Percentiles rank a stretch among this genome's conserved stretches.
phyloP scores from a whole-genome alignment of 2,329 filamentous ascomycete species.

The Ophiostoma sp. region DNA sequence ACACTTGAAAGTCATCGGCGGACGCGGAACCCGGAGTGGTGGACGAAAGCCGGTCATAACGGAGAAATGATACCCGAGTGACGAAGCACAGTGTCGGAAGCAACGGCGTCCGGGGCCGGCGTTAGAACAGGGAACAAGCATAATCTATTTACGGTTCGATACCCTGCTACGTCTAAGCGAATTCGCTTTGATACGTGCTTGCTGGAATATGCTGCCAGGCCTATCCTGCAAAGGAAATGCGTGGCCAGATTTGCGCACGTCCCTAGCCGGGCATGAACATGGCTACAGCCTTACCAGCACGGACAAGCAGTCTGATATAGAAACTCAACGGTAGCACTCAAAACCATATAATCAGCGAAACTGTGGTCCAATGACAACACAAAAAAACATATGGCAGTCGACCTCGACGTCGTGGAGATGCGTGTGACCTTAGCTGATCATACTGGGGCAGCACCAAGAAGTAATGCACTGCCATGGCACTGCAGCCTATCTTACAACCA shows the following conservation, averaged over 20 bases:
- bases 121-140: not conserved
- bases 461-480: not conserved
- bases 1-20: not conserved
- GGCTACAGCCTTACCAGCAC: not conserved
- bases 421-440: not conserved
- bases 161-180: not conserved
- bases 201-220: not conserved
- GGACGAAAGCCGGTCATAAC: not conserved
- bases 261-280: not conserved
- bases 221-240: not conserved
- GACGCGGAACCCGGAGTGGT: not conserved
- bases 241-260: not conserved
- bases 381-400: not conserved
- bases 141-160: not conserved
- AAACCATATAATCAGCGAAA: not conserved
- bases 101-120: not conserved
- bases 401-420: not conserved
- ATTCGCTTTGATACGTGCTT: not conserved
- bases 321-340: not conserved
- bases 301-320: not conserved
- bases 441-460: not conserved
- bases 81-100: not conserved
- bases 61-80: slow-evolving; percentile 20
- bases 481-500: too few relatives aligned
- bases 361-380: not conserved